Percentiles rank a stretch among this genome's conserved stretches.
These are phyloP conservation scores for Solanum dulcamara DNA, from an alignment of 257 asterid species.

Conservation along the genomic window DNA sequence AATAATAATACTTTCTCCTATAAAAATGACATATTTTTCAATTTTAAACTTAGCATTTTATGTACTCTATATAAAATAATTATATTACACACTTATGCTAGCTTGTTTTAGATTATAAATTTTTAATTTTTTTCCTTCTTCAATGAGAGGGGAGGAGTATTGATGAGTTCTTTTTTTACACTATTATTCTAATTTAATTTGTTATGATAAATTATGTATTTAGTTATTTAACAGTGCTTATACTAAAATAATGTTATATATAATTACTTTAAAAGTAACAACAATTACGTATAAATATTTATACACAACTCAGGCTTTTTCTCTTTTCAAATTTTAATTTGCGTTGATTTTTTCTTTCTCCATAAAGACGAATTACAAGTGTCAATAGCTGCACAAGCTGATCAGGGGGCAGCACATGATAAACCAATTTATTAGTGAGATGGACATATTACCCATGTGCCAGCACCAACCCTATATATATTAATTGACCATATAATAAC, in stretches of 20 bases:
- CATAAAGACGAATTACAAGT: not conserved
- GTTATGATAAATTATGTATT: no score
- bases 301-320: not conserved
- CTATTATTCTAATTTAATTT: no score
- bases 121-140: no score
- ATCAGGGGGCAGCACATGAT: not conserved
- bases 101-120: no score
- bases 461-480: not conserved
- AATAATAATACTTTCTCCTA: rapidly evolving
- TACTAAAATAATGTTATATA: not conserved
- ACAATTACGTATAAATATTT: not conserved
- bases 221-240: no score
- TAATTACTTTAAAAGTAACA: not conserved
- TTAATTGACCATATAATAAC: not conserved
- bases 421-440: not conserved
- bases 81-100: no score
- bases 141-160: no score
- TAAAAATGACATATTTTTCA: no score
- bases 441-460: not conserved
- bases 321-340: not conserved
- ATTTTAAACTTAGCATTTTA: no score
- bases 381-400: no score
- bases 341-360: not conserved
- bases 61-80: not conserved
- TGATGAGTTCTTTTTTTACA: no score